Percentiles rank a stretch among this genome's conserved stretches.
Evolutionary conservation across 2,329 filamentous ascomycete species (phyloP).

Genomic region (Alternaria conjuncta): DNA sequence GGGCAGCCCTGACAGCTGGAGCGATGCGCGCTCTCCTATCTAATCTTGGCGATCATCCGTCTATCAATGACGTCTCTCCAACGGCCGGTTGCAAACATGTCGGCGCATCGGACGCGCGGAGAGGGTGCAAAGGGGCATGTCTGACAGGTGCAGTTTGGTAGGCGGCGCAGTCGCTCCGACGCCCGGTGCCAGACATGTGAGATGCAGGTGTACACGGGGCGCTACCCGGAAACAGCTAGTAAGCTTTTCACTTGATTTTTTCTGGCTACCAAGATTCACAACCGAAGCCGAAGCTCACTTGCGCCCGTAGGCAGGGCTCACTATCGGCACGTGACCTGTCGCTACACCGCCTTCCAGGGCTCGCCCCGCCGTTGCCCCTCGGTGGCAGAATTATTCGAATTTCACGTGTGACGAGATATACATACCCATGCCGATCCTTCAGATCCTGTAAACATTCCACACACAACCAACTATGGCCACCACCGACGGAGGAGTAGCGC

Average conservation of each 20-base stretch:
- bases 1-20: neutral
- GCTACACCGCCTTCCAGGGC: slow-evolving; percentile 14
- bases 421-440: neutral
- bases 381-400: neutral
- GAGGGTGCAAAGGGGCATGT: neutral
- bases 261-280: neutral
- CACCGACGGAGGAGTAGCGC: slow-evolving; percentile 10
- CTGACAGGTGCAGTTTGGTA: neutral
- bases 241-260: neutral
- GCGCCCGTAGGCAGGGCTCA: neutral
- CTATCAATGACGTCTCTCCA: slow-evolving; percentile 24
- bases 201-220: neutral
- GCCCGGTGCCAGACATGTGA: neutral
- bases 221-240: neutral
- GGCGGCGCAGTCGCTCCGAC: neutral
- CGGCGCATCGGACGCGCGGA: neutral
- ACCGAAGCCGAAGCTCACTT: neutral
- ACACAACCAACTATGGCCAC: slow-evolving; percentile 21
- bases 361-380: slow-evolving; percentile 14
- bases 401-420: slow-evolving; percentile 4
- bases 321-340: neutral
- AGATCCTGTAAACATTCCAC: neutral
- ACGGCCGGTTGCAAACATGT: neutral
- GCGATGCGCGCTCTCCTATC: slow-evolving; percentile 15
- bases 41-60: slow-evolving; percentile 18